phyloP scores from a whole-genome alignment of 1,284 basidiomycete species.

The Amylostereum chailletii region DNA sequence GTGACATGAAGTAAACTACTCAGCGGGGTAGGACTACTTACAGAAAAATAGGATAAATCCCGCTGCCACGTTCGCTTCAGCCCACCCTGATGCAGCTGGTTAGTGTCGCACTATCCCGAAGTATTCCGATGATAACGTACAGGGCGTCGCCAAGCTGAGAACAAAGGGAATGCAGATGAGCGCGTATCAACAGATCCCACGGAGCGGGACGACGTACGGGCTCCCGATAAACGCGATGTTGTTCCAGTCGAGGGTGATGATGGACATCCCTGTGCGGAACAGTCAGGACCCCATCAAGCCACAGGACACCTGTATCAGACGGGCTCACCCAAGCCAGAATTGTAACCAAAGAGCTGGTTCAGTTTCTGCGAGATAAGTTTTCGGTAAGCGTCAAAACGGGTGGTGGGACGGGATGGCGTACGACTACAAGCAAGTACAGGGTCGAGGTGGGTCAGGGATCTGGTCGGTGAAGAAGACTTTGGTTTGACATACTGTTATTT shows the following conservation, averaged over 20 bases:
- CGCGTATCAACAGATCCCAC: not conserved
- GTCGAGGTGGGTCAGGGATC: not conserved
- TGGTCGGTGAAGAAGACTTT: not conserved
- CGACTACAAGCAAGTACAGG: not conserved
- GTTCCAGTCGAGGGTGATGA: conserved; percentile 71
- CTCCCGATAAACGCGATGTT: conserved; percentile 57
- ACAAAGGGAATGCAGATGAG: not conserved
- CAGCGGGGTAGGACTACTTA: conserved; percentile 4
- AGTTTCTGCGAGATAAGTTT: conserved; percentile 24
- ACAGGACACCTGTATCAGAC: not conserved
- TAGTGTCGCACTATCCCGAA: not conserved
- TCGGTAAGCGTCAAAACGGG: not conserved
- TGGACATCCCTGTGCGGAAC: conserved; percentile 50
- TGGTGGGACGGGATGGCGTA: not conserved
- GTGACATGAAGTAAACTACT: not conserved
- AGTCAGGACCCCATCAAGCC: not conserved
- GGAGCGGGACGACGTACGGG: conserved; percentile 24
- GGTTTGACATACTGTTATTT: conserved; percentile 34
- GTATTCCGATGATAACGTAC: conserved; percentile 12
- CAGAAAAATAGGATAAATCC: conserved; percentile 78
- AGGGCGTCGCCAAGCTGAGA: conserved; percentile 21
- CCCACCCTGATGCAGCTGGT: conserved; percentile 38
- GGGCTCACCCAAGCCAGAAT: conserved; percentile 41
- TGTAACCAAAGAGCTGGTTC: conserved; percentile 76
- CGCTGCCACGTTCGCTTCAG: conserved; percentile 70